A percentile compares a stretch with the other conserved stretches of the same genome.
phyloP scores from a whole-genome alignment of 2,329 filamentous ascomycete species.

The Phaeosphaeria sp. region DNA sequence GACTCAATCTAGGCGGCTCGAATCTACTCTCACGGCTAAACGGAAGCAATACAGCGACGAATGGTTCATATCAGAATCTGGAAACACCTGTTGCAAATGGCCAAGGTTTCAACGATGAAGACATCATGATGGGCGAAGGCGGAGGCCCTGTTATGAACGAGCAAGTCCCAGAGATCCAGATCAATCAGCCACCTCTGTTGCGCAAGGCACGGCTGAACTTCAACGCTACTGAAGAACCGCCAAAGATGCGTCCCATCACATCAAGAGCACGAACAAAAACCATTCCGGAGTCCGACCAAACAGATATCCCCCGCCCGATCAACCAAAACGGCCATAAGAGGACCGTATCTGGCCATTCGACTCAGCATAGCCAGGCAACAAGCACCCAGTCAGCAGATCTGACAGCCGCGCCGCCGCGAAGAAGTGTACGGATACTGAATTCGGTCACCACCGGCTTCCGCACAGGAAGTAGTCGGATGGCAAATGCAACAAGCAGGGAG shows the following conservation, averaged over 20 bases:
- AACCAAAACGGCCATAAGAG: conserved; percentile 74
- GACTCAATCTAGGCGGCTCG: conserved; percentile 44
- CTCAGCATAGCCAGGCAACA: conserved; percentile 40
- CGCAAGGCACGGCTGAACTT: conserved; percentile 48
- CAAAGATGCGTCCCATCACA: conserved; percentile 48
- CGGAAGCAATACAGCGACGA: conserved; percentile 44
- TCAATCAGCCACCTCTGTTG: conserved; percentile 55
- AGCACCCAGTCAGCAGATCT: conserved; percentile 40
- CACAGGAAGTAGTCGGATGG: conserved; percentile 68
- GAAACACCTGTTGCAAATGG: conserved; percentile 58
- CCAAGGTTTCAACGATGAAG: conserved; percentile 50
- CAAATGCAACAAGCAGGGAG: conserved; percentile 58
- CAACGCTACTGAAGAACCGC: conserved; percentile 42
- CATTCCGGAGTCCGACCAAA: conserved; percentile 49
- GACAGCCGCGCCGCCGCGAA: conserved; percentile 52
- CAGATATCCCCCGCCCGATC: conserved; percentile 45
- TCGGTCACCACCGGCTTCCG: conserved; percentile 65
- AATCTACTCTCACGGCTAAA: conserved; percentile 53
- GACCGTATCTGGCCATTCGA: conserved; percentile 83
- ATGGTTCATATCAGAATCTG: conserved; percentile 38
- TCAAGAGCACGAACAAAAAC: conserved; percentile 49
- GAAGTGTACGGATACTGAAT: conserved; percentile 53
- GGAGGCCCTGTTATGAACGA: conserved; percentile 42
- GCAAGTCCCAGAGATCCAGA: conserved; percentile 42
- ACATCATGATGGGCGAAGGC: conserved; percentile 50